Percentiles rank a stretch among this genome's conserved stretches.
Evolutionary conservation across 345 rosid species (phyloP).

Genomic region (Durio zibethinus): DNA sequence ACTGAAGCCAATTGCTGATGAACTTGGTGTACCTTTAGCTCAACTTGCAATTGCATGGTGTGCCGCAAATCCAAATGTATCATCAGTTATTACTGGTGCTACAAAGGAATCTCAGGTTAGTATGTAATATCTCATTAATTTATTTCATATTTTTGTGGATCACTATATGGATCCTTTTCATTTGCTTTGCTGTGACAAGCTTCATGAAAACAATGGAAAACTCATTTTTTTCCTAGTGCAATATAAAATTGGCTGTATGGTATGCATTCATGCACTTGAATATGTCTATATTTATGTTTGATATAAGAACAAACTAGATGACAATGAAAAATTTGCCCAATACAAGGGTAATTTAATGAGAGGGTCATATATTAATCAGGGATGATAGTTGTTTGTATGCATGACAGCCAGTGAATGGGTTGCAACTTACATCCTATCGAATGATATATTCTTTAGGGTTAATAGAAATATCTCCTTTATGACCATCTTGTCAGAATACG

Average conservation of each 20-base stretch:
- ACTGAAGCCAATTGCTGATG: conserved; percentile 96
- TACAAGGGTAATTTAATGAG: background rate
- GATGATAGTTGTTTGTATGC: background rate
- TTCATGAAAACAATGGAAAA: background rate
- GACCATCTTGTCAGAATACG: background rate
- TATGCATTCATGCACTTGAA: background rate
- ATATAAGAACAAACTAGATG: background rate
- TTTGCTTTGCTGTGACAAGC: background rate
- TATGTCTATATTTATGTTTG: background rate
- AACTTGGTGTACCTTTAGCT: conserved; percentile 87
- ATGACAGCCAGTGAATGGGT: background rate
- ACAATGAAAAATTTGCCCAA: background rate
- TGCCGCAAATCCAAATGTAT: conserved; percentile 92
- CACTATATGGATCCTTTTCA: background rate
- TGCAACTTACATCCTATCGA: background rate
- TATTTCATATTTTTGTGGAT: background rate
- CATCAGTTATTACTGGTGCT: conserved; percentile 94
- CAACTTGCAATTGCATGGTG: conserved; percentile 99
- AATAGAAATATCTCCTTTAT: background rate
- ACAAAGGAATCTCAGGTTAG: conserved; percentile 95
- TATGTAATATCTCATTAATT: background rate
- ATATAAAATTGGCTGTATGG: background rate
- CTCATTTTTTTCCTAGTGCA: background rate
- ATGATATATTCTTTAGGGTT: background rate
- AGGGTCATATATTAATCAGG: background rate